phyloP scores from a whole-genome alignment of 139 green algal species.

The Chlorella sp. region DNA sequence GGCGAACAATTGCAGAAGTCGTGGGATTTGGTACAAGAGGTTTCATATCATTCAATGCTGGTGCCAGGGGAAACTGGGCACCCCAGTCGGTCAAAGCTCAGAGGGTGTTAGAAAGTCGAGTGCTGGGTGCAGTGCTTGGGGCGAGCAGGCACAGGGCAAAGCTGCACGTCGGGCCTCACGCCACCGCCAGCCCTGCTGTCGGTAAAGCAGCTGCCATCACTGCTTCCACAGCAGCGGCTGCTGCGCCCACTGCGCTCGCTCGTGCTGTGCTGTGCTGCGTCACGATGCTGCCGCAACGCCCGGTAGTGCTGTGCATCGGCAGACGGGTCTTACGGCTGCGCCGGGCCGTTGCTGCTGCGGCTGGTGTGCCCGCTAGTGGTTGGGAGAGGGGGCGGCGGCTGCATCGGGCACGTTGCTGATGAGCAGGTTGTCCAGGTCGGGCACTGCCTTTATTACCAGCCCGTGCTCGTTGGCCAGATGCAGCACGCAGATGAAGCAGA shows the following conservation, averaged over 20 bases:
- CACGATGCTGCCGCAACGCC: no score
- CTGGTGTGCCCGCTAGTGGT: no score
- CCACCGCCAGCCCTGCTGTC: no score
- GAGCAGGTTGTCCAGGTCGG: slow-evolving; percentile 35
- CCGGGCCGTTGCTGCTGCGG: not conserved
- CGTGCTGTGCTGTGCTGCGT: no score
- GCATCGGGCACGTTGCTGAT: slow-evolving; percentile 26
- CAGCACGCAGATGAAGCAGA: slow-evolving; percentile 98
- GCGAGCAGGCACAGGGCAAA: no score
- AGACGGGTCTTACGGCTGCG: no score
- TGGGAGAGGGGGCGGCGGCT: not conserved
- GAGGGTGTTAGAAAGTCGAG: not conserved
- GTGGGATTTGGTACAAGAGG: not conserved
- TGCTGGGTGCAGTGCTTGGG: not conserved
- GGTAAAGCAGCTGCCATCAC: no score
- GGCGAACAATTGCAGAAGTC: no score
- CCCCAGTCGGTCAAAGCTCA: not conserved
- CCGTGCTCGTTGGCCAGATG: slow-evolving; percentile 96
- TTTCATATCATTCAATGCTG: not conserved
- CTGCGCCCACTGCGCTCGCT: no score
- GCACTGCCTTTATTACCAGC: slow-evolving; percentile 57
- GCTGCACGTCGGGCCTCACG: no score
- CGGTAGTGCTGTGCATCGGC: no score
- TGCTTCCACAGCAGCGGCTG: no score
- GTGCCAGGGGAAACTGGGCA: not conserved